Base-by-base conservation (phyloP, 1,284 basidiomycete genomes). In the Ceratobasidium sp. region DNA sequence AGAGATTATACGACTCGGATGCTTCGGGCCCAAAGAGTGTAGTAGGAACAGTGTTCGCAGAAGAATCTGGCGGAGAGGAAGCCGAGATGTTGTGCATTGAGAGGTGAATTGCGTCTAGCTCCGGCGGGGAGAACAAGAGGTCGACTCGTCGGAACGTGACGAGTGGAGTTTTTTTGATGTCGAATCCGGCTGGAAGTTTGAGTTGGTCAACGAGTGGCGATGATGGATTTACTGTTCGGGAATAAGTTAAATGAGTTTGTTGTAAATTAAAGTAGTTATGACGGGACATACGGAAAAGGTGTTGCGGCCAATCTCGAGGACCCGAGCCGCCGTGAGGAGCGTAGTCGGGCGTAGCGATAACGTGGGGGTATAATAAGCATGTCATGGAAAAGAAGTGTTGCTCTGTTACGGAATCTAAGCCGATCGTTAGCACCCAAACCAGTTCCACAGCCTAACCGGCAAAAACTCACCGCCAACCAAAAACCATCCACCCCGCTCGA, bases 341-440 rank as follows among this genome's bases (percentile, higher is more conserved):
- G 81, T 91, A 92, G 80, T 90, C 87, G 0, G 91, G 91, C 0
- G 89, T 91, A 0, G 91, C 91, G 63, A 87, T 86, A 53, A 92
- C 91, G 82, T 92, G 90, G 0, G 91, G 91, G 83, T 89, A 90
- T 2, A 93, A 86, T 56, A 89, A 80, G 81, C 91, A 93, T 0
- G 91, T 92, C 0, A 92, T 83, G 5, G 91, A 92, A 83, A 92
- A 92, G 85, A 92, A 92, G 83, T 92, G 91, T 79, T 90, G 90
- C 81, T 92, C 91, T 0, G 90, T 90, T 33, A 92, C 90, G 1
- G 91, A 92, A 81, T 92, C 91, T 91, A 58, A 40, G 12, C 23
- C 3, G 9, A n/a, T 20, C 1, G 58, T 60, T 46, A 49, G 40
- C 44, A 63, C 33, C 42, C 28, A 69, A 76, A 20, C 23, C 15